Evolutionary conservation across 257 asterid species (phyloP).

Genomic region (Galeopsis tetrahit): DNA sequence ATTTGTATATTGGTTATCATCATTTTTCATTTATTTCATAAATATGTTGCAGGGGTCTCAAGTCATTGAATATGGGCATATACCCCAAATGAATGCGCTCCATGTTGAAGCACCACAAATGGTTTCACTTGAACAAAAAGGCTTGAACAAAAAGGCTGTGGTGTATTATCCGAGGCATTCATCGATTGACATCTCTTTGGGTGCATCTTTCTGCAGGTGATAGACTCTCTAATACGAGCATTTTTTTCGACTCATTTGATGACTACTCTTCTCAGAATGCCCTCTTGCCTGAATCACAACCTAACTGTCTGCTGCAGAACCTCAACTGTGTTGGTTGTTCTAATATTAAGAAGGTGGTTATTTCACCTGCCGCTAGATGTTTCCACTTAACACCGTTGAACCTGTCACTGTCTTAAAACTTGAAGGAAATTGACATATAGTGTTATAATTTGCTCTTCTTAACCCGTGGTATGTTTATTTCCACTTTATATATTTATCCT

Average conservation of each 20-base stretch:
- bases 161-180: constrained; percentile 32
- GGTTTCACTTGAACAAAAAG: constrained; percentile 96
- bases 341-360: too few species aligned
- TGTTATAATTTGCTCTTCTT: constrained; percentile 76
- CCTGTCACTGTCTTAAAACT: constrained; percentile 77
- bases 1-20: too few species aligned
- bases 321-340: neutral
- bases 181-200: constrained; percentile 91
- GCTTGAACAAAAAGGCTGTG: constrained; percentile 96
- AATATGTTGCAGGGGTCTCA: too few species aligned
- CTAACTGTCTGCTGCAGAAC: constrained; percentile 68
- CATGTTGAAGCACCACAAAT: constrained; percentile 77
- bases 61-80: too few species aligned
- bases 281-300: constrained; percentile 36
- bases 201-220: constrained; percentile 88
- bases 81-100: constrained; percentile 82
- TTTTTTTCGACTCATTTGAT: constrained; percentile 30
- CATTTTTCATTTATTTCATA: too few species aligned
- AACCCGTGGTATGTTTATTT: constrained; percentile 73
- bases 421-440: constrained; percentile 87
- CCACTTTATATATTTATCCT: too few species aligned
- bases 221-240: constrained; percentile 38
- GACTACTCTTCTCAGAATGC: constrained; percentile 32
- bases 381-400: too few species aligned
- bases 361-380: too few species aligned